A percentile compares a stretch with the other conserved stretches of the same genome.
phyloP scores from a whole-genome alignment of 202 grass and related monocot genomes.

The Panicum virgatum region DNA sequence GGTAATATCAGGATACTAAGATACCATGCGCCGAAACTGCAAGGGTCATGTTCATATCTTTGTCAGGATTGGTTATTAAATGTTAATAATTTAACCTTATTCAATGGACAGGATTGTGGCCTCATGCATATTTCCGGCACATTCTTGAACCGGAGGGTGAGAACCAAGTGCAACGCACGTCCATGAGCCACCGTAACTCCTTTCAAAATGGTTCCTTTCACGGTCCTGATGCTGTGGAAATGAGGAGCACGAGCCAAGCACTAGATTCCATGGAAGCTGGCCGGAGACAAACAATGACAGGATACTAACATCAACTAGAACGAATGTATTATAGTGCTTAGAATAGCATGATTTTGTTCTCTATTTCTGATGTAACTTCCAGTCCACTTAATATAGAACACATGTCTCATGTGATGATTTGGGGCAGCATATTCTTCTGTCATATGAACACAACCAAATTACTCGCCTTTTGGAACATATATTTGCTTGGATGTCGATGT shows the following conservation, averaged over 20 bases:
- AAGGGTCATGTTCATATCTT: not conserved
- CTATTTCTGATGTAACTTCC: not conserved
- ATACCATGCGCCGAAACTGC: not conserved
- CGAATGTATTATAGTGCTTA: not conserved
- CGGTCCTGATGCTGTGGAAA: constrained; percentile 6
- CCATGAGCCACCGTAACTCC: constrained; percentile 12
- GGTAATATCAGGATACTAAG: not conserved
- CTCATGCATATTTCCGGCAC: constrained; percentile 44
- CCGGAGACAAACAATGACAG: constrained; percentile 17
- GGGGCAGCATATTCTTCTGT: not conserved
- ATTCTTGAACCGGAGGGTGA: constrained; percentile 24
- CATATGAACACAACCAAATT: not conserved
- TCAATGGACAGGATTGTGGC: constrained; percentile 47
- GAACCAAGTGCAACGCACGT: constrained; percentile 17
- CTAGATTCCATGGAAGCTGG: constrained; percentile 46
- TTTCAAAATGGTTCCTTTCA: constrained; percentile 3
- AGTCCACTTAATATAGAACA: not conserved
- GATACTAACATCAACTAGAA: not conserved
- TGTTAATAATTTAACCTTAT: constrained; percentile 14
- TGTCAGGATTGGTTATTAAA: constrained; percentile 4
- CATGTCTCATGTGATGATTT: not conserved
- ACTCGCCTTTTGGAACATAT: not conserved
- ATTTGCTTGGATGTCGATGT: not conserved
- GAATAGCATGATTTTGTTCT: not conserved
- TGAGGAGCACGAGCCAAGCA: constrained; percentile 24